A percentile compares a stretch with the other conserved stretches of the same genome.
Evolutionary conservation across 2,329 filamentous ascomycete species (phyloP).

Genomic region (Dichotomopilus funicola): DNA sequence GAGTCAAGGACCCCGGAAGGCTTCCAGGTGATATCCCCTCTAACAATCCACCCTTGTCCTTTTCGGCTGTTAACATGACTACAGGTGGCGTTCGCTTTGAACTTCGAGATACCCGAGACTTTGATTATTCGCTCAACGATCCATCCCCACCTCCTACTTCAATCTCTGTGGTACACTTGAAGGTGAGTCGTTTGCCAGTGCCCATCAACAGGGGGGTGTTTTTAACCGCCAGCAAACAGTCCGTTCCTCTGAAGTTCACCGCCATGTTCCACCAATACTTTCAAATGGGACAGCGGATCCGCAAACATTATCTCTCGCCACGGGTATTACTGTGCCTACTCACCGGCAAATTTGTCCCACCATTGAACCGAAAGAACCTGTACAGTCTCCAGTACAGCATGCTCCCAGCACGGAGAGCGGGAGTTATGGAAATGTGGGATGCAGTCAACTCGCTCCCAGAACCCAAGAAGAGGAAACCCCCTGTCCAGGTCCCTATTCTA

Average conservation of each 20-base stretch:
- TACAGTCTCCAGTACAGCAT: constrained; percentile 98
- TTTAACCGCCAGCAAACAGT: constrained; percentile 41
- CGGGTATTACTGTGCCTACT: constrained; percentile 81
- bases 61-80: constrained; percentile 6
- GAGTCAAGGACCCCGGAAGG: constrained; percentile 84
- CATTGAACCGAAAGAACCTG: constrained; percentile 87
- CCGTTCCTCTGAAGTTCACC: constrained; percentile 81
- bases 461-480: constrained; percentile 38
- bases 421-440: constrained; percentile 81
- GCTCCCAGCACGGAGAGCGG: constrained; percentile 75
- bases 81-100: constrained; percentile 81
- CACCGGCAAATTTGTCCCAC: constrained; percentile 87
- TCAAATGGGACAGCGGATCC: constrained; percentile 83
- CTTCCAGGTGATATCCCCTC: constrained; percentile 61
- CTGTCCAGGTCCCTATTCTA: constrained; percentile 27
- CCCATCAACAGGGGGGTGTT: too few relatives aligned
- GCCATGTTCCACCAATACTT: constrained; percentile 98
- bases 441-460: constrained; percentile 50
- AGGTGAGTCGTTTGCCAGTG: constrained; percentile 47
- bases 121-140: constrained; percentile 37
- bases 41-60: not conserved
- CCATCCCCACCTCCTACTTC: constrained; percentile 44
- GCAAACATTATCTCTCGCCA: constrained; percentile 90
- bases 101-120: constrained; percentile 64
- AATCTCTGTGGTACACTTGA: constrained; percentile 79